A percentile compares a stretch with the other conserved stretches of the same genome.
phyloP scores from a whole-genome alignment of 306 rosid genomes.

The Pachyrhizus erosus region DNA sequence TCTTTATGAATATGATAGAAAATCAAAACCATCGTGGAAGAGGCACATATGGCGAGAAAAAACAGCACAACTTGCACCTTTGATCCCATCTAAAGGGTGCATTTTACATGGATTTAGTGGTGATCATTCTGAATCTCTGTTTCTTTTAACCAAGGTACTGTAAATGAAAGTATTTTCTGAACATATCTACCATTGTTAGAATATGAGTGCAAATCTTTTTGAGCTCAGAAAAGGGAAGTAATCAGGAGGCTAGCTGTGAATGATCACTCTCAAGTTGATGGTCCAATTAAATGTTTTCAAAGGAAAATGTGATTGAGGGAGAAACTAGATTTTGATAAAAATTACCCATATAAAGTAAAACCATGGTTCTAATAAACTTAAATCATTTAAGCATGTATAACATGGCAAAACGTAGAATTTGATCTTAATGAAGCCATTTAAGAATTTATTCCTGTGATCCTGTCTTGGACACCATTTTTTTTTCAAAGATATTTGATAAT shows the following conservation, averaged over 20 bases:
- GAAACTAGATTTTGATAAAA: background rate
- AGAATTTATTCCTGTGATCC: slow-evolving; percentile 8
- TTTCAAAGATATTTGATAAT: slow-evolving; percentile 27
- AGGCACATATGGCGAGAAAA: slow-evolving; percentile 80
- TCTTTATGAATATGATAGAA: slow-evolving; percentile 81
- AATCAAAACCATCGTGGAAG: slow-evolving; percentile 92
- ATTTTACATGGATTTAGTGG: slow-evolving; percentile 60
- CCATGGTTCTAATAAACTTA: background rate
- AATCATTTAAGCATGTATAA: background rate
- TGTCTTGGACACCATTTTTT: background rate
- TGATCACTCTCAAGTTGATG: background rate
- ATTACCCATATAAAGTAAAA: slow-evolving; percentile 8
- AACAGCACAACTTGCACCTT: slow-evolving; percentile 51
- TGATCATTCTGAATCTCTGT: slow-evolving; percentile 77
- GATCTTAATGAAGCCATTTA: background rate
- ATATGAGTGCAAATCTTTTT: background rate
- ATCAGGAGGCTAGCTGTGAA: background rate
- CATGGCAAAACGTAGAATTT: slow-evolving; percentile 18
- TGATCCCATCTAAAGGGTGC: slow-evolving; percentile 65
- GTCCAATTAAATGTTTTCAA: background rate
- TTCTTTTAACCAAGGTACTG: slow-evolving; percentile 88
- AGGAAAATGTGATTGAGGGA: background rate
- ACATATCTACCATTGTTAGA: background rate
- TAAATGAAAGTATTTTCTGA: background rate
- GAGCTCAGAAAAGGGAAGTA: background rate